Conservation (phyloP, 2,329 filamentous ascomycete genomes). For the Aspergillus japonicus region DNA sequence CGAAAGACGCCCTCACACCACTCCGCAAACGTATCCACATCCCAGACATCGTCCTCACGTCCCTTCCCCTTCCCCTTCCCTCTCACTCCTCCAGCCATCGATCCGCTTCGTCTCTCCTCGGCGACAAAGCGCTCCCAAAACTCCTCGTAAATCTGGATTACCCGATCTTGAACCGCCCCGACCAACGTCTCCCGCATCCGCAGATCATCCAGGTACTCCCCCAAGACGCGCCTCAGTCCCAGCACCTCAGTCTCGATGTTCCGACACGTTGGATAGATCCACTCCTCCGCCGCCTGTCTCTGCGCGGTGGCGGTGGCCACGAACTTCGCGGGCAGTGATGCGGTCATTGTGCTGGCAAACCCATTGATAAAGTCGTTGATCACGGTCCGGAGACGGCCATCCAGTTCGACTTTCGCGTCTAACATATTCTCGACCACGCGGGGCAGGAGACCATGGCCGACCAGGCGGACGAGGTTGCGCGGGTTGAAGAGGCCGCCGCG, state of each 20-base stretch:
- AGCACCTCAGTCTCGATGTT: conserved; percentile 60
- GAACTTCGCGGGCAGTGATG: conserved; percentile 42
- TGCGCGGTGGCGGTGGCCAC: conserved; percentile 40
- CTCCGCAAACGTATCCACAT: conserved; percentile 63
- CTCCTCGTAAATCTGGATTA: conserved; percentile 62
- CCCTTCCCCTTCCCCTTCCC: conserved; percentile 56
- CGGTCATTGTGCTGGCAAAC: conserved; percentile 58
- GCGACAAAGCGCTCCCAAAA: conserved; percentile 57
- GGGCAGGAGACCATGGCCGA: conserved; percentile 59
- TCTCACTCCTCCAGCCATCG: conserved; percentile 24
- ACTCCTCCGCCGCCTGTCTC: conserved; percentile 29
- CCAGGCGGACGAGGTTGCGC: conserved; percentile 59
- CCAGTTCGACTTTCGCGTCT: conserved; percentile 67
- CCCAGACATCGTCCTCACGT: conserved; percentile 63
- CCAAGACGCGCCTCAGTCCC: conserved; percentile 55
- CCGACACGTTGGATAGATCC: conserved; percentile 51
- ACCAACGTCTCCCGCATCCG: conserved; percentile 66
- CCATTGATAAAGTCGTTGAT: conserved; percentile 66
- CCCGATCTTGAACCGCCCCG: conserved; percentile 63
- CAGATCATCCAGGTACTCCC: conserved; percentile 64
- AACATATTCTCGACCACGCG: conserved; percentile 70
- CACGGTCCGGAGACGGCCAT: conserved; percentile 59
- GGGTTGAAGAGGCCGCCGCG: conserved; percentile 67
- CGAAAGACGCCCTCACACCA: conserved; percentile 61
- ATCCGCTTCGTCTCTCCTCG: conserved; percentile 41